Base-by-base conservation (phyloP, 1,284 basidiomycete species). In the Cryptococcus hybrid region DNA sequence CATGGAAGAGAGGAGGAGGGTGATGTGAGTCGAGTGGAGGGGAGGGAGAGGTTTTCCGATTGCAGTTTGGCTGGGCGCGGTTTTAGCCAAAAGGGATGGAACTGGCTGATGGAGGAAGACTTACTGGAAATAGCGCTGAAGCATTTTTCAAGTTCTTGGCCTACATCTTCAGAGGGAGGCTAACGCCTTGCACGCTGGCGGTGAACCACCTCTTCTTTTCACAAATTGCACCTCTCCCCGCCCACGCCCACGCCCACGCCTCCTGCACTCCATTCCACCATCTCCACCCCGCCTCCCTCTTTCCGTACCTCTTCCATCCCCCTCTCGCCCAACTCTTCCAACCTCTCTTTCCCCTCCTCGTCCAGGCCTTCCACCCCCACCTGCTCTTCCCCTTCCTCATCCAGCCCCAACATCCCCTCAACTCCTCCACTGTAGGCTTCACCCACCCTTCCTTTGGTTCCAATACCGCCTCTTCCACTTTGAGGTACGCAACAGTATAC, bases 1-100 rank as follows among this genome's bases (percentile, higher is more conserved):
- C 83, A 97, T 94, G 1, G 86, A 85, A 4, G 89, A 86, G 45
- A 99, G 83, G 63, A 89, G 86, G 35, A 98, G 82, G 58, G 89
- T 94, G 73, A 97, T 86, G 71, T 89, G 89, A 5, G 85, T 79
- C 45, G 89, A 84, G 61, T 89, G 81, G 1, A 74, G 58, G 0
- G 80, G 15, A 91, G 78, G 2, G 79, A 74, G 39, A 88, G 78
- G 8, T 75, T 71, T 56, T 84, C 68, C 24, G 74, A 59, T 2
- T 70, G 65, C 9, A 91, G 82, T 12, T 75, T 73, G 9, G 75
- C 88, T 89, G 67, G 5, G 11, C 24, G 3, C 18, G 11, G 5
- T 7, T 47, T 11, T 11, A 39, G 37, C 13, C 7, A 34, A 15
- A n/a, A 15, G n/a, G n/a, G 34, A 24, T 12, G 39, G 39, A 35